Conservation (phyloP, 257 asterid species). For the Gardenia jasminoides region DNA sequence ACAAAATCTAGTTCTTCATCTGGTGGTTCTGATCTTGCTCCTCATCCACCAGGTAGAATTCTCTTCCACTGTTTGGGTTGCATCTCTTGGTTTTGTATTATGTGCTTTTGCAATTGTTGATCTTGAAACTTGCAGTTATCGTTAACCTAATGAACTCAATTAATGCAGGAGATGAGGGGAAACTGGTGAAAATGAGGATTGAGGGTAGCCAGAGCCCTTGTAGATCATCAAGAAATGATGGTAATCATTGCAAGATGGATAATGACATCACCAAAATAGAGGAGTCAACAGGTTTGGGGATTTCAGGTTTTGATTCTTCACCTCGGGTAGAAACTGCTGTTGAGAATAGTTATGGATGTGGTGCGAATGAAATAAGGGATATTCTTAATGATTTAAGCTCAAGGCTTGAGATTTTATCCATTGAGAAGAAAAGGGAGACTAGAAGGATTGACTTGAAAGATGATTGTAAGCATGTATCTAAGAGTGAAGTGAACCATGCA, state of each 20-base stretch:
- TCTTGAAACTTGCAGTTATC: constrained; percentile 10
- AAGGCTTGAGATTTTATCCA: constrained; percentile 69
- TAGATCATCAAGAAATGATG: constrained; percentile 39
- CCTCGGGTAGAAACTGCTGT: constrained; percentile 33
- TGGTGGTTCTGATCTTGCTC: constrained; percentile 25
- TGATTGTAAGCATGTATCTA: constrained; percentile 28
- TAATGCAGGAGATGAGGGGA: constrained; percentile 48
- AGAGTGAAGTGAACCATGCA: constrained; percentile 31
- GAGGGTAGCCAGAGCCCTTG: constrained; percentile 89
- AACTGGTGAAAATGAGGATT: constrained; percentile 56
- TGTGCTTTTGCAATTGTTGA: too few species aligned
- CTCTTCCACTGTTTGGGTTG: neutral
- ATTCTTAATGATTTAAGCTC: constrained; percentile 74
- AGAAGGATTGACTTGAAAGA: constrained; percentile 32
- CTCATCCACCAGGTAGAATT: constrained; percentile 30
- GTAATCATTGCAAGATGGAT: constrained; percentile 11
- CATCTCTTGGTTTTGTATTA: neutral
- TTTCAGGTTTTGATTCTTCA: constrained; percentile 62
- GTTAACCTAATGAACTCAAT: constrained; percentile 16
- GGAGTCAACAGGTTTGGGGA: constrained; percentile 33
- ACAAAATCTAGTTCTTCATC: constrained; percentile 19
- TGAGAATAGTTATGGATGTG: constrained; percentile 27
- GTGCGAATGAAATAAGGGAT: constrained; percentile 68
- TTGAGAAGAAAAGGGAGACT: constrained; percentile 62
- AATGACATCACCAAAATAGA: constrained; percentile 26